phyloP scores from a whole-genome alignment of 2,329 filamentous ascomycete species.

The Lachnellula hyalina region DNA sequence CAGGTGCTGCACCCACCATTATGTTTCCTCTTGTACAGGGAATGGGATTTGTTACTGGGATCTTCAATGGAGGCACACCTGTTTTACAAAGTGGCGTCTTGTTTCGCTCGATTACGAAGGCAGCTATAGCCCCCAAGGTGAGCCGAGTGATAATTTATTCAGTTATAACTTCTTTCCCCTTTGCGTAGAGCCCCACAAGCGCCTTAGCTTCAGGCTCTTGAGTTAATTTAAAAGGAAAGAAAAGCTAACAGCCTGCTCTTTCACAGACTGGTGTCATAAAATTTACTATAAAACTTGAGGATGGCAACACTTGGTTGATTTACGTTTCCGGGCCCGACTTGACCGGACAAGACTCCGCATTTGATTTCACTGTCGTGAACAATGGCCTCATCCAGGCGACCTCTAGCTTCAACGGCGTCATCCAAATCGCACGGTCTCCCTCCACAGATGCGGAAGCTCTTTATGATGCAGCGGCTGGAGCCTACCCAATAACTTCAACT shows the following conservation, averaged over 20 bases:
- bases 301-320: conserved; percentile 71
- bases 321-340: conserved; percentile 63
- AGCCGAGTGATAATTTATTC: neutral
- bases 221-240: neutral
- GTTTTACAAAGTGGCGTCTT: conserved; percentile 69
- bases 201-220: too few species aligned
- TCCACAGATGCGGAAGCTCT: conserved; percentile 54
- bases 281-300: conserved; percentile 67
- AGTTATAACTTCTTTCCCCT: too few species aligned
- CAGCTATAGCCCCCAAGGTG: conserved; percentile 48
- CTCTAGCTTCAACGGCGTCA: conserved; percentile 64
- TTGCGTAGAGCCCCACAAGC: too few species aligned
- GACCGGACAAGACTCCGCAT: conserved; percentile 29
- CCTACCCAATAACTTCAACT: conserved; percentile 61
- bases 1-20: conserved; percentile 53
- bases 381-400: conserved; percentile 60
- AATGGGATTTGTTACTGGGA: conserved; percentile 77
- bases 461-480: conserved; percentile 71
- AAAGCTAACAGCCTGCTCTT: neutral
- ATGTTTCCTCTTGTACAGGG: conserved; percentile 84
- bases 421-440: conserved; percentile 80
- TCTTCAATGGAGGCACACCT: conserved; percentile 67
- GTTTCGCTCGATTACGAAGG: conserved; percentile 61
- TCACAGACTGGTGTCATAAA: conserved; percentile 59
- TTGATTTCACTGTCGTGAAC: conserved; percentile 64